Evolutionary conservation across 495 filamentous ascomycete genomes (phyloP).

Genomic region (Lasiosphaeria miniovina): DNA sequence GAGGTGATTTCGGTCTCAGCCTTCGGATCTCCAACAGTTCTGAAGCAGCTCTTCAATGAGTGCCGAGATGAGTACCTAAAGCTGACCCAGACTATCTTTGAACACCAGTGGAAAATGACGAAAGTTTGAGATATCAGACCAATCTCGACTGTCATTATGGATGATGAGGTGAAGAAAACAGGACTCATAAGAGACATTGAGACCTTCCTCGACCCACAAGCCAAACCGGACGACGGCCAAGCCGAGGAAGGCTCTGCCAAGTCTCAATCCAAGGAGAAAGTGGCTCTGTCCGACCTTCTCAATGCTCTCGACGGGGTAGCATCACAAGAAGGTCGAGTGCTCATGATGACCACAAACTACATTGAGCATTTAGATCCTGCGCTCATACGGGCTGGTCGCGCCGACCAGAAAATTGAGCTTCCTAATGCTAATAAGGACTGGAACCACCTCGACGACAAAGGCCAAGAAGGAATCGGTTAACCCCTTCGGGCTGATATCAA

Average conservation of each 20-base stretch:
- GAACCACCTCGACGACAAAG: too few relatives aligned
- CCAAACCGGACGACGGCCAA: neutral
- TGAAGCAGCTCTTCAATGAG: slow-evolving; percentile 6
- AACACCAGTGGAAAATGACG: slow-evolving; percentile 14
- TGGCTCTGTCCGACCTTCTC: slow-evolving; percentile 37
- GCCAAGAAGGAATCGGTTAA: too few relatives aligned
- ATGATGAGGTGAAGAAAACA: slow-evolving; percentile 9
- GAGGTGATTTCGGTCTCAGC: slow-evolving; percentile 13
- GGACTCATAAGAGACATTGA: slow-evolving; percentile 13
- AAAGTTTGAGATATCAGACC: slow-evolving; percentile 7
- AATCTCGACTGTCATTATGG: slow-evolving; percentile 15
- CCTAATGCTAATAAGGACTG: slow-evolving; percentile 40
- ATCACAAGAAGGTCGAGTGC: slow-evolving; percentile 63
- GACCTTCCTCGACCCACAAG: slow-evolving; percentile 8
- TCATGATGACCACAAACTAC: slow-evolving; percentile 77
- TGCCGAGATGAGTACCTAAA: slow-evolving; percentile 3
- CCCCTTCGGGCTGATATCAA: too few relatives aligned
- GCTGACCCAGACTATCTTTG: slow-evolving; percentile 10
- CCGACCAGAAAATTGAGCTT: slow-evolving; percentile 66
- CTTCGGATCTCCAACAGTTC: slow-evolving; percentile 5
- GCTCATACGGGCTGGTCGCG: slow-evolving; percentile 63
- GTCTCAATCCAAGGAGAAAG: neutral
- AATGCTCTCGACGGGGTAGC: slow-evolving; percentile 71
- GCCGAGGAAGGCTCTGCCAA: neutral
- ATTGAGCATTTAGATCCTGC: slow-evolving; percentile 64